These are phyloP conservation scores for Trichoderma sp. DNA, from an alignment of 2,329 filamentous ascomycete genomes.

Conservation along the genomic window DNA sequence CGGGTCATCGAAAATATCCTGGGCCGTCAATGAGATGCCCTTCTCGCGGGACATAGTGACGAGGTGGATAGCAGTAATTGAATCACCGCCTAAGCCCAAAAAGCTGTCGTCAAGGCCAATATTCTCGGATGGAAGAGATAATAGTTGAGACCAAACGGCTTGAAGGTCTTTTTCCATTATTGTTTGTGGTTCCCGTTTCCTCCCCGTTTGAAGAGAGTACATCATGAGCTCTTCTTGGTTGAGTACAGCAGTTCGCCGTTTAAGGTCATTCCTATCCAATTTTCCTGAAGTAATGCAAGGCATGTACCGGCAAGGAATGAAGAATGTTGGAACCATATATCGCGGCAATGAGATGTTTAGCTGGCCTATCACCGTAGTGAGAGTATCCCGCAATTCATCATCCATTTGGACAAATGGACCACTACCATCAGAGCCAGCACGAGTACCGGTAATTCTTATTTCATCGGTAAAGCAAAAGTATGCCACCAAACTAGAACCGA, in stretches of 20 bases:
- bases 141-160: slow-evolving; percentile 24
- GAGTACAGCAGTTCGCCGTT: neutral
- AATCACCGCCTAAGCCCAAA: slow-evolving; percentile 40
- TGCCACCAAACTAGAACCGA: neutral
- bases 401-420: slow-evolving; percentile 21
- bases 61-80: slow-evolving; percentile 25
- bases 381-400: slow-evolving; percentile 17
- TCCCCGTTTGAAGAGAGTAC: slow-evolving; percentile 4
- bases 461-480: slow-evolving; percentile 21
- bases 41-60: slow-evolving; percentile 12
- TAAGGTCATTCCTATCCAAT: slow-evolving; percentile 23
- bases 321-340: slow-evolving; percentile 28
- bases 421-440: neutral
- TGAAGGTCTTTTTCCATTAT: slow-evolving; percentile 15
- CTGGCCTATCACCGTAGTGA: slow-evolving; percentile 23
- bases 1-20: slow-evolving; percentile 20
- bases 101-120: slow-evolving; percentile 26
- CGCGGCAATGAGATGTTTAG: slow-evolving; percentile 22
- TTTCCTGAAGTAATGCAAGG: slow-evolving; percentile 27
- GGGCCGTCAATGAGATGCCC: slow-evolving; percentile 21
- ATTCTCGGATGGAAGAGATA: slow-evolving; percentile 9
- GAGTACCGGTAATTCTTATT: neutral
- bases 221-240: neutral
- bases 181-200: slow-evolving; percentile 9
- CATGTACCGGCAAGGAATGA: slow-evolving; percentile 27